Evolutionary conservation across 2,329 filamentous ascomycete genomes (phyloP).

Genomic region (Fusarium foetens): DNA sequence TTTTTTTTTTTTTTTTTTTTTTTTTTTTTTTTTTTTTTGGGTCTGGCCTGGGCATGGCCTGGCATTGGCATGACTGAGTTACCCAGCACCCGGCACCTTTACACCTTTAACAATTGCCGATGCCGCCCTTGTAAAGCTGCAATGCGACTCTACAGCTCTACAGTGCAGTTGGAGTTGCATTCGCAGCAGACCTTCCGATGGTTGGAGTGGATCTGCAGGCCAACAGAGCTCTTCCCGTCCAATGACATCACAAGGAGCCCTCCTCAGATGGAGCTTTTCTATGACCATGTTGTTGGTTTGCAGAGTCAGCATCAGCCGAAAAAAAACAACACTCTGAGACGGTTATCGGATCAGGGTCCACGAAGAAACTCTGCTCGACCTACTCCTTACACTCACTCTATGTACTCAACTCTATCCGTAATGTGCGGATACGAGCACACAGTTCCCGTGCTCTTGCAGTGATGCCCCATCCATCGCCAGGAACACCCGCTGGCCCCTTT

Average conservation of each 20-base stretch:
- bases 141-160: not conserved
- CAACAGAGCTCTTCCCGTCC: not conserved
- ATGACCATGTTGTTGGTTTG: constrained; percentile 1
- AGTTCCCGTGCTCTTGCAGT: not conserved
- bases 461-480: constrained; percentile 11
- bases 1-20: too few species aligned
- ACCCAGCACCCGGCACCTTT: not conserved
- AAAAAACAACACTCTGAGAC: constrained; percentile 14
- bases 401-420: not conserved
- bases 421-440: not conserved
- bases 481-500: constrained; percentile 30
- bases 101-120: constrained; percentile 4
- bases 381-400: not conserved
- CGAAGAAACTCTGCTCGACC: not conserved
- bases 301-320: constrained; percentile 1
- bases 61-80: not conserved
- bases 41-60: not conserved
- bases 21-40: too few species aligned
- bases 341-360: constrained; percentile 25
- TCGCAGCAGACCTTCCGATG: not conserved
- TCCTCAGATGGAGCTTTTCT: not conserved
- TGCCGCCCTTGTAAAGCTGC: constrained; percentile 6
- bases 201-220: not conserved
- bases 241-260: constrained; percentile 30
- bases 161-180: not conserved